Percentiles rank a stretch among this genome's conserved stretches.
Evolutionary conservation across 306 rosid species (phyloP).

Genomic region (Begonia peltatifolia): DNA sequence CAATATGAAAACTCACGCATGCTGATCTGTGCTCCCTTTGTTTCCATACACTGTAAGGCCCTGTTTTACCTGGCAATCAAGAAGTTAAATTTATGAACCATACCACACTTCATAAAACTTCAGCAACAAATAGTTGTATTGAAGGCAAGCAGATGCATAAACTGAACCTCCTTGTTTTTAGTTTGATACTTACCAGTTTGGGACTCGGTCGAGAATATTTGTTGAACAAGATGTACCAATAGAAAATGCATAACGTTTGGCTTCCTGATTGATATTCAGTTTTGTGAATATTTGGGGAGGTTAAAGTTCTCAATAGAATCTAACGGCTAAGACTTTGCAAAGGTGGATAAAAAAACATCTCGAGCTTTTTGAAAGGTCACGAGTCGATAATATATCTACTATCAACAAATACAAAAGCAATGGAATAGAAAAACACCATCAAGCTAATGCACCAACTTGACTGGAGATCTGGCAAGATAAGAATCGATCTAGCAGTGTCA

Average conservation of each 20-base stretch:
- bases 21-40: conserved; percentile 96
- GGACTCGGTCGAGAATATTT: no score
- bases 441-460: neutral
- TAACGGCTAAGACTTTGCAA: no score
- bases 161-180: no score
- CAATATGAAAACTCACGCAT: conserved; percentile 55
- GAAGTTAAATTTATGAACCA: conserved; percentile 7
- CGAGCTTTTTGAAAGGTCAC: neutral
- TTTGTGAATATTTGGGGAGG: no score
- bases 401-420: neutral
- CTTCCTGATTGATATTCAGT: no score
- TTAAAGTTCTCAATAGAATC: no score
- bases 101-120: neutral
- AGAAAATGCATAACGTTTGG: no score
- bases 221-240: no score
- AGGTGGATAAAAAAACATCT: neutral
- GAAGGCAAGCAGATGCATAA: no score
- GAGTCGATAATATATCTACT: neutral
- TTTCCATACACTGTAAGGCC: conserved; percentile 85
- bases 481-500: no score
- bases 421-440: neutral
- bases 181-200: no score
- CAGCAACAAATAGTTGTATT: neutral
- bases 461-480: no score
- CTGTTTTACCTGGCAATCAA: conserved; percentile 60